These are phyloP conservation scores for Sedum album DNA, from an alignment of 164 flowering plant species.

Conservation along the genomic window DNA sequence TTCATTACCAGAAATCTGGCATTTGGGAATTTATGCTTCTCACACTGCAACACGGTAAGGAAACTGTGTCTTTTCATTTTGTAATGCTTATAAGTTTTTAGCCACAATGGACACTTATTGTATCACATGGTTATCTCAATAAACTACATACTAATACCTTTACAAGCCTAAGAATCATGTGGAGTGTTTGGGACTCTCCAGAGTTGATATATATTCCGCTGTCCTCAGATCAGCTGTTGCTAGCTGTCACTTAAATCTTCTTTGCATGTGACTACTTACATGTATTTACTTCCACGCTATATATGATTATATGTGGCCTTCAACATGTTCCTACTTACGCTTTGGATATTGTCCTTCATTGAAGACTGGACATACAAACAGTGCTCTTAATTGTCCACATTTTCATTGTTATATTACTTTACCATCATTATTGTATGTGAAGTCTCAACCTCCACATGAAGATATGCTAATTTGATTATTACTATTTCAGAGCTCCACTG, in stretches of 20 bases:
- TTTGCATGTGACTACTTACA: constrained; percentile 7
- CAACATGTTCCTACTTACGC: constrained; percentile 4
- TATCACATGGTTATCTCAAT: neutral
- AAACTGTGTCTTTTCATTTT: neutral
- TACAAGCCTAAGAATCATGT: neutral
- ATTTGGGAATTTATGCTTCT: neutral
- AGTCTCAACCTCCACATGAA: constrained; percentile 7
- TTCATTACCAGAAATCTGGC: neutral
- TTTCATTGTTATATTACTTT: constrained; percentile 1
- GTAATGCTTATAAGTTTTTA: neutral
- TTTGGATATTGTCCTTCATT: neutral
- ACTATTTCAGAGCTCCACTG: neutral
- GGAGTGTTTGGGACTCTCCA: constrained; percentile 1
- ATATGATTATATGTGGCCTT: neutral
- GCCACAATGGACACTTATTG: neutral
- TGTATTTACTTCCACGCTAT: neutral
- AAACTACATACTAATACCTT: neutral
- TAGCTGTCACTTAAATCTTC: constrained; percentile 8
- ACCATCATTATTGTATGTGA: neutral
- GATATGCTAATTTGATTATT: neutral
- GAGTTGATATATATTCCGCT: neutral
- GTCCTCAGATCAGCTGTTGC: constrained; percentile 9
- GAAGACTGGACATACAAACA: constrained; percentile 1
- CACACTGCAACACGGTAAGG: neutral
- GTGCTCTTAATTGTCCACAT: neutral